Conservation (phyloP, 805 yeast genomes). For the Candida nonsorbophila region DNA sequence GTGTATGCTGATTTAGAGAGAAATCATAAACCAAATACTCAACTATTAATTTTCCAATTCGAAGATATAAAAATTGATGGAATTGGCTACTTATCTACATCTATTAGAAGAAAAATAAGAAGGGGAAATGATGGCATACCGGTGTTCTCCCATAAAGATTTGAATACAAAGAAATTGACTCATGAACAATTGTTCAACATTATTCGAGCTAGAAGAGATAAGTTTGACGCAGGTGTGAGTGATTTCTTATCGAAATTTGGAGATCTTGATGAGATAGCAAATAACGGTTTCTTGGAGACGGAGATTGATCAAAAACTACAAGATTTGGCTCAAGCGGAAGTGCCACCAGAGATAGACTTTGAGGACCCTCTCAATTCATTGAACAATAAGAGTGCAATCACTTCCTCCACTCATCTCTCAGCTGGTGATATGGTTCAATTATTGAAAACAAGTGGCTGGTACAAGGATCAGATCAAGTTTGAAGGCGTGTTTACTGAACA, state of each 20-base stretch:
- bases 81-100: slow-evolving; percentile 28
- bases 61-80: slow-evolving; percentile 60
- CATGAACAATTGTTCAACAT: slow-evolving; percentile 52
- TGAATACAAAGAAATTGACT: slow-evolving; percentile 34
- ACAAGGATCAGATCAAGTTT: slow-evolving; percentile 58
- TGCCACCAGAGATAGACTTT: slow-evolving; percentile 8
- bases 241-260: slow-evolving; percentile 3
- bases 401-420: slow-evolving; percentile 19
- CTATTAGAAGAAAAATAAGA: slow-evolving; percentile 8
- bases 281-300: too few relatives aligned
- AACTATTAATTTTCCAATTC: slow-evolving; percentile 69
- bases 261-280: slow-evolving; percentile 2
- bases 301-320: slow-evolving; percentile 2
- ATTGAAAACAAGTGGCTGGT: slow-evolving; percentile 45
- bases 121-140: slow-evolving; percentile 1
- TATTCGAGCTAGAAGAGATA: slow-evolving; percentile 51
- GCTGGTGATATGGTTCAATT: slow-evolving; percentile 46
- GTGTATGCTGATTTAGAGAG: slow-evolving; percentile 53
- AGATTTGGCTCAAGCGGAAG: neutral
- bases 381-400: slow-evolving; percentile 7
- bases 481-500: slow-evolving; percentile 42
- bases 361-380: slow-evolving; percentile 11
- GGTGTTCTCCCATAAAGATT: slow-evolving; percentile 8
- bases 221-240: slow-evolving; percentile 33
- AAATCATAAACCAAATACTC: slow-evolving; percentile 45